Conservation (phyloP, 352 stramenopile genomes). For the Pythium scleroteichum region DNA sequence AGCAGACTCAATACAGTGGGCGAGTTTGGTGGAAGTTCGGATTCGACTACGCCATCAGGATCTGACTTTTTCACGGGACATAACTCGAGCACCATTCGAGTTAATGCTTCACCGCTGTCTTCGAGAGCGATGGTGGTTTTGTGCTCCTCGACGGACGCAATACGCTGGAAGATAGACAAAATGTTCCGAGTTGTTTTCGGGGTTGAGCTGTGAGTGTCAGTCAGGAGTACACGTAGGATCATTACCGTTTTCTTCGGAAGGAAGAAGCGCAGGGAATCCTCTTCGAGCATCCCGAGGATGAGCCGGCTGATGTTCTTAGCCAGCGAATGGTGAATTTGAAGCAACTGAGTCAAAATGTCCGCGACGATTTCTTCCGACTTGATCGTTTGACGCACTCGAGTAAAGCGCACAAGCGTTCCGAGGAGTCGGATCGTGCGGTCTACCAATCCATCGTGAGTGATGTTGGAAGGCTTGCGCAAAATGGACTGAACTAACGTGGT, state of each 20-base stretch:
- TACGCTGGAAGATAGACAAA: constrained; percentile 49
- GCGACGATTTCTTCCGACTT: constrained; percentile 76
- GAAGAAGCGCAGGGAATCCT: constrained; percentile 83
- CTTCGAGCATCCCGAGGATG: constrained; percentile 56
- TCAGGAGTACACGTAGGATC: constrained; percentile 58
- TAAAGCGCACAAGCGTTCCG: constrained; percentile 57
- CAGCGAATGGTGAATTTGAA: constrained; percentile 57
- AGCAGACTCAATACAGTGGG: constrained; percentile 45
- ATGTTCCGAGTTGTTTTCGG: constrained; percentile 70
- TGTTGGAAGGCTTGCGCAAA: constrained; percentile 36
- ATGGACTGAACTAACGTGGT: constrained; percentile 55
- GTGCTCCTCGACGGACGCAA: constrained; percentile 74
- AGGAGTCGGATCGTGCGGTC: constrained; percentile 64
- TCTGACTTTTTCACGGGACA: constrained; percentile 12
- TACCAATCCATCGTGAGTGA: constrained; percentile 51
- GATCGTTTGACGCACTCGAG: constrained; percentile 53
- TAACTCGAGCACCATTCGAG: constrained; percentile 54
- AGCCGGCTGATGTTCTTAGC: constrained; percentile 70
- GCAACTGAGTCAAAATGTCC: constrained; percentile 57
- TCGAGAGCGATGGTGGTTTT: constrained; percentile 71
- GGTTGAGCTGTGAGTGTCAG: constrained; percentile 30
- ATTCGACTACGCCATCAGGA: background rate
- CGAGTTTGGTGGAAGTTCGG: constrained; percentile 37
- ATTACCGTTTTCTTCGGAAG: constrained; percentile 77
- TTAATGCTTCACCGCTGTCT: constrained; percentile 60